These are phyloP conservation scores for Eucalyptus brandiana DNA, from an alignment of 345 rosid species.

Conservation along the genomic window DNA sequence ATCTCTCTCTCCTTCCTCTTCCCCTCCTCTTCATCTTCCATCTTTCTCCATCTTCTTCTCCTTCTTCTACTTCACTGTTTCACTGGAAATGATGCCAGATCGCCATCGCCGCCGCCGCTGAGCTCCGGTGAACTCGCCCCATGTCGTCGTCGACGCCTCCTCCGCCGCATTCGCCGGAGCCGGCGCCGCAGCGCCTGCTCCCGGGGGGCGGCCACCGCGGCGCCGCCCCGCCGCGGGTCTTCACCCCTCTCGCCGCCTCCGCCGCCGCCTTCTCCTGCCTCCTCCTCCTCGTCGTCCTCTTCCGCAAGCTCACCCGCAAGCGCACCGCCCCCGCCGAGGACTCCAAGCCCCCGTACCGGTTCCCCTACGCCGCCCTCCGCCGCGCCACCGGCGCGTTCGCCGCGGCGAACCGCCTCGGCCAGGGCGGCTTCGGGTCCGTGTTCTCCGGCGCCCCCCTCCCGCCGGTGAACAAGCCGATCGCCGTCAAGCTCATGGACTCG, in stretches of 20 bases:
- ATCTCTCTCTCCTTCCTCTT: background rate
- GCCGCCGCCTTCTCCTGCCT: conserved; percentile 24
- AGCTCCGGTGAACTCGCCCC: background rate
- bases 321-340: conserved; percentile 80
- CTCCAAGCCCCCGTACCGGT: conserved; percentile 44
- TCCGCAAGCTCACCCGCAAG: conserved; percentile 59
- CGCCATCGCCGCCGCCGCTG: background rate
- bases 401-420: conserved; percentile 70
- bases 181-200: background rate
- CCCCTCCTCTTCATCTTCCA: background rate
- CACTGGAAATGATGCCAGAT: background rate
- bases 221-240: conserved; percentile 1
- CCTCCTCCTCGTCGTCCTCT: conserved; percentile 26
- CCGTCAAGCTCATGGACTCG: conserved; percentile 88
- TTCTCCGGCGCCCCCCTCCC: conserved; percentile 42
- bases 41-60: background rate
- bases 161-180: background rate
- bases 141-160: background rate
- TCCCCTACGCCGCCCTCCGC: conserved; percentile 69
- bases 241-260: conserved; percentile 24
- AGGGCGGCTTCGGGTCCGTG: conserved; percentile 95
- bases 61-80: background rate
- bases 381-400: conserved; percentile 73
- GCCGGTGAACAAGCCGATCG: conserved; percentile 19
- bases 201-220: background rate